phyloP scores from a whole-genome alignment of 768 basidiomycete species.

The Tulasnella sp. region DNA sequence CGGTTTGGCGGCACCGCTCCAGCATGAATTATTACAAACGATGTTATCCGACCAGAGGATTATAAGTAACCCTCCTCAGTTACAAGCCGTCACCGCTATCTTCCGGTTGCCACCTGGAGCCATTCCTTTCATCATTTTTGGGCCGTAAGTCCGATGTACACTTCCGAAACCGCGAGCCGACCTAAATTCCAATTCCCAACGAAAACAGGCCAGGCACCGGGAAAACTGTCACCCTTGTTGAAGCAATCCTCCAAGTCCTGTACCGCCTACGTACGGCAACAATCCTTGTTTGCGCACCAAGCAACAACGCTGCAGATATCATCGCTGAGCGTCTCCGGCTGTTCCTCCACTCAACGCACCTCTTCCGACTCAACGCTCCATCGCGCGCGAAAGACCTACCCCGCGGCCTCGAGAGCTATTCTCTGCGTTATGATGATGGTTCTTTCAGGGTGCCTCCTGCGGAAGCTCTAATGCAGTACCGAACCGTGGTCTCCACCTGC shows the following conservation, averaged over 20 bases:
- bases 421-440: conserved; percentile 48
- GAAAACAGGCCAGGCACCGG: conserved; percentile 71
- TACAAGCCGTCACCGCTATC: conserved; percentile 57
- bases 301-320: conserved; percentile 69
- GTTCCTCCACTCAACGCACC: conserved; percentile 37
- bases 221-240: conserved; percentile 67
- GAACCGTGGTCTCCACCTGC: conserved; percentile 63
- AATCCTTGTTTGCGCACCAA: conserved; percentile 68
- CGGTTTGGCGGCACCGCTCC: background rate
- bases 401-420: conserved; percentile 47
- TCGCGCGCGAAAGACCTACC: conserved; percentile 52
- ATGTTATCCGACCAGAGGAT: background rate
- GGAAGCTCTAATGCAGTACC: conserved; percentile 48
- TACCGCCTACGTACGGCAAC: conserved; percentile 47
- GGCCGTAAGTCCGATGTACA: no score
- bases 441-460: conserved; percentile 52
- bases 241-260: conserved; percentile 63
- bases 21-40: background rate
- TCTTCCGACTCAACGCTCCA: conserved; percentile 61
- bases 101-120: conserved; percentile 52
- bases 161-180: no score
- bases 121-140: conserved; percentile 62
- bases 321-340: conserved; percentile 51
- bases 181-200: no score
- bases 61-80: conserved; percentile 51